Evolutionary conservation across 345 rosid species (phyloP).

Genomic region (Nasturtium officinale): DNA sequence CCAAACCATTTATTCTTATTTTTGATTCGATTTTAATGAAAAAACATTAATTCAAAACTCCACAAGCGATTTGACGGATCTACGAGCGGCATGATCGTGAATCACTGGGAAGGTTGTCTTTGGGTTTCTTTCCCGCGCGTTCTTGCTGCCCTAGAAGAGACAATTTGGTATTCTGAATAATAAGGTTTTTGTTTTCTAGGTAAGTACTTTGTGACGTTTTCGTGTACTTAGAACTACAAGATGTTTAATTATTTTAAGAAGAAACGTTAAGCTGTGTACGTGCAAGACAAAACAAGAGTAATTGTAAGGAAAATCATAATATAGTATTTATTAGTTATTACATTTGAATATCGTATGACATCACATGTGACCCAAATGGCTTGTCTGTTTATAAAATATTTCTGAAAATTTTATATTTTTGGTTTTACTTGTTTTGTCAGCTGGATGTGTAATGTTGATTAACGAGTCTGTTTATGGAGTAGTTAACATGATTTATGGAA

Average conservation of each 20-base stretch:
- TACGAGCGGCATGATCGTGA: not conserved
- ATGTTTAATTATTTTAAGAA: not conserved
- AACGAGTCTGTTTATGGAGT: conserved; percentile 20
- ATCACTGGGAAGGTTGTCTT: not conserved
- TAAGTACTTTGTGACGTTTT: conserved; percentile 25
- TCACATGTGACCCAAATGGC: conserved; percentile 14
- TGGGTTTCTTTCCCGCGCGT: conserved; percentile 35
- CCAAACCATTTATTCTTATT: conserved; percentile 59
- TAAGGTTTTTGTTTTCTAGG: conserved; percentile 12
- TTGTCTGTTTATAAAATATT: not conserved
- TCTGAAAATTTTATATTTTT: not conserved
- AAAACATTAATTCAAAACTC: not conserved
- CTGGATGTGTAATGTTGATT: not conserved
- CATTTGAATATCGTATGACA: not conserved
- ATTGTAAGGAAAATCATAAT: too few relatives aligned
- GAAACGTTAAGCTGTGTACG: not conserved
- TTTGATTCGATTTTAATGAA: conserved; percentile 1
- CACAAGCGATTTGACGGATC: conserved; percentile 4
- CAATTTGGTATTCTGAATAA: not conserved
- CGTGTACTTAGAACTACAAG: not conserved
- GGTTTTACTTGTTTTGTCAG: conserved; percentile 4
- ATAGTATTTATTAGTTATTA: not conserved
- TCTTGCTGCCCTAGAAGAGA: conserved; percentile 26
- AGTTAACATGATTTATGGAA: conserved; percentile 35
- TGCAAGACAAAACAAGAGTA: not conserved